Evolutionary conservation across 345 rosid genomes (phyloP).

Genomic region (Ceriops decandra): DNA sequence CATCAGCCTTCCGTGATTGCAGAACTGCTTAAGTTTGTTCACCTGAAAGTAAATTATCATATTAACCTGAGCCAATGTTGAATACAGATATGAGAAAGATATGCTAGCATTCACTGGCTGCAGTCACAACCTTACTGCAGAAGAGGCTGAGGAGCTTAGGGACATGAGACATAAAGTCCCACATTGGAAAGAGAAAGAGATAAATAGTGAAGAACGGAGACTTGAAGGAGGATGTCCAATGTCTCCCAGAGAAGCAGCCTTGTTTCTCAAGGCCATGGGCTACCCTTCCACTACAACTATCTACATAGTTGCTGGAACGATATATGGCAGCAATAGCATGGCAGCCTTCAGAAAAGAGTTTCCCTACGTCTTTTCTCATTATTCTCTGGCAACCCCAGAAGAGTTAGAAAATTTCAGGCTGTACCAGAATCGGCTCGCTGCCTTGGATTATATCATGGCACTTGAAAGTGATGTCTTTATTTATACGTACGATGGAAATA

Average conservation of each 20-base stretch:
- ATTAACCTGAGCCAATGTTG: slow-evolving; percentile 14
- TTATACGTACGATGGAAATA: slow-evolving; percentile 89
- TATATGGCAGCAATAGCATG: slow-evolving; percentile 81
- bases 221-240: slow-evolving; percentile 92
- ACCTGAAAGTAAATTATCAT: too few relatives aligned
- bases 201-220: slow-evolving; percentile 61
- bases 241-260: slow-evolving; percentile 96
- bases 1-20: too few relatives aligned
- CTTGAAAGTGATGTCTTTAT: slow-evolving; percentile 90
- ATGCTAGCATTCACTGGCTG: slow-evolving; percentile 99
- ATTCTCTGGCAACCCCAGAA: slow-evolving; percentile 70
- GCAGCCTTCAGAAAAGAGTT: slow-evolving; percentile 64
- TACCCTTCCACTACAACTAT: slow-evolving; percentile 80
- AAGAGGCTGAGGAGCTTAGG: slow-evolving; percentile 73
- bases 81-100: slow-evolving; percentile 92
- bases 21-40: too few relatives aligned
- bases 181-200: slow-evolving; percentile 99
- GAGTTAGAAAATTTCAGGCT: slow-evolving; percentile 66
- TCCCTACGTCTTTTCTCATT: slow-evolving; percentile 80
- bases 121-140: slow-evolving; percentile 74
- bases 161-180: slow-evolving; percentile 69
- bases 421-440: slow-evolving; percentile 90
- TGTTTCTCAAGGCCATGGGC: slow-evolving; percentile 93
- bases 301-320: slow-evolving; percentile 90
- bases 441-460: slow-evolving; percentile 83